phyloP scores from a whole-genome alignment of 352 stramenopile genomes.

The Phytophthora cactorum region DNA sequence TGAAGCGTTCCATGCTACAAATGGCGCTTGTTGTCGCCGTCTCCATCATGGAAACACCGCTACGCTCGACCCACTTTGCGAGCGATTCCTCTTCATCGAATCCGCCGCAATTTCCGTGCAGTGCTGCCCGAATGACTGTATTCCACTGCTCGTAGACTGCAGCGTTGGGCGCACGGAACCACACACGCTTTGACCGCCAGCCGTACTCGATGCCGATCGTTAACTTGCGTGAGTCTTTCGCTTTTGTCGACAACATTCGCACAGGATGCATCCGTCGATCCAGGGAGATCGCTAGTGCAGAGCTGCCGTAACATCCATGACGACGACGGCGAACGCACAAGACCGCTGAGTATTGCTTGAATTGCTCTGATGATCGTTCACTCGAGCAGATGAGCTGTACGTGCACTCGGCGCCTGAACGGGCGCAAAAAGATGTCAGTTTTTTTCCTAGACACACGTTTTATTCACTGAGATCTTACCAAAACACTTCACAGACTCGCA shows the following conservation, averaged over 20 bases:
- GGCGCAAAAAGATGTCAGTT: neutral
- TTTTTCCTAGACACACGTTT: neutral
- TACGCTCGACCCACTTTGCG: constrained; percentile 25
- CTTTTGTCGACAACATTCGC: constrained; percentile 21
- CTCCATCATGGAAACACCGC: constrained; percentile 25
- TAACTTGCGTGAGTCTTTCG: constrained; percentile 26
- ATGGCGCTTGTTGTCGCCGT: constrained; percentile 15
- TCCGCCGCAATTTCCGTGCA: constrained; percentile 11
- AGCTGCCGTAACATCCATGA: constrained; percentile 24
- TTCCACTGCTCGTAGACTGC: constrained; percentile 38
- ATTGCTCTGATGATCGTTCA: constrained; percentile 20
- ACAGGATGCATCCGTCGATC: constrained; percentile 36
- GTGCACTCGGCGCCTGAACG: constrained; percentile 20
- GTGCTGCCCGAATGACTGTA: constrained; percentile 31
- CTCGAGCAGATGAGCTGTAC: constrained; percentile 33
- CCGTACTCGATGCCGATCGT: constrained; percentile 34
- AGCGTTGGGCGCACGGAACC: constrained; percentile 27
- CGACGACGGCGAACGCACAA: constrained; percentile 23
- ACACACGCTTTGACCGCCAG: constrained; percentile 24
- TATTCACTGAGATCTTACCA: constrained; percentile 15
- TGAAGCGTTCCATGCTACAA: constrained; percentile 18
- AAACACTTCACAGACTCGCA: constrained; percentile 30
- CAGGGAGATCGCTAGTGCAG: constrained; percentile 24
- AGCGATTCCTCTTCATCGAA: constrained; percentile 20
- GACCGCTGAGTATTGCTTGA: constrained; percentile 25